Base-by-base conservation (phyloP, 139 green algal species). In the Monoraphidium neglectum region DNA sequence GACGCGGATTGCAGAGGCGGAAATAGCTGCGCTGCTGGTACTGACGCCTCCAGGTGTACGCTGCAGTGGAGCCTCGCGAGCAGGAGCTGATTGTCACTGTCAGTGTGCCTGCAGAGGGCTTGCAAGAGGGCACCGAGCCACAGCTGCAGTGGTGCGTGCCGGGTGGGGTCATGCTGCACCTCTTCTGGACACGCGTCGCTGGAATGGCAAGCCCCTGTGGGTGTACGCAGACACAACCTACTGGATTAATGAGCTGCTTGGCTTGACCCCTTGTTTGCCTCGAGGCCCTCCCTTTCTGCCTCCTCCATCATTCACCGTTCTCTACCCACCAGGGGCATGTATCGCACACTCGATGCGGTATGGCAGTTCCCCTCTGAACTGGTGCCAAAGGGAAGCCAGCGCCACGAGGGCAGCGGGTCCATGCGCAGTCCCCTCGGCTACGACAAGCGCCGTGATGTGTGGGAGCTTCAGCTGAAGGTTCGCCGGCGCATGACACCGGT, bases 271-370 rank as follows among this genome's bases (percentile, higher is more conserved):
- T 24, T 35, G 59, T 12, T 16, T 13, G 21, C 21, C 10, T 32
- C 18, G 6, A 23, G 38, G 18, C n/a, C 4, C 35, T 30, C 16
- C 18, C 46, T 18, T 57, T 23, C 64, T 71, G 64, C 33, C 37
- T 23, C 40, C 40, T 24, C 40, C 47, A 30, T 32, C 43, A 28
- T 54, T 10, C n/a, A 23, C 4, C 15, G 0, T 32, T 10, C n/a
- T n/a, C n/a, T n/a, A 36, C 23, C 56, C 4, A 32, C 23, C 82
- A 87, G 83, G 83, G 83, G 83, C 64, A 74, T 87, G 71, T 87
- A 80, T 71, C 78, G 83, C 43, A 76, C 62, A 30, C 77, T 61
- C 38, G 60, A 24, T 35, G 66, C 59, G 33, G 77, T 78, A 6
- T 87, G 83, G 83, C 54, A 82, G 38, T 78, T 85, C 77, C 83